Percentiles rank a stretch among this genome's conserved stretches.
Conservation (phyloP, 129 eudicot genomes). For the Helianthus annuus region HanXRQr2.0-SUNRISE NC_035447.2:53477289-53477788, state of each 20-base stretch:
- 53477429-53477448: constrained; percentile 14
- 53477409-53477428: constrained; percentile 28
- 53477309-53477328: constrained; percentile 20
- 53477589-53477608: neutral
- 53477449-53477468: constrained; percentile 10
- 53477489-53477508: constrained; percentile 27
- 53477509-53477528: constrained; percentile 4
- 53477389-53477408: constrained; percentile 17
- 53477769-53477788: too few relatives aligned
- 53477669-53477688: neutral
- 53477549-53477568: neutral
- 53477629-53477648: neutral
- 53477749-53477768: too few relatives aligned
- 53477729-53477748: too few relatives aligned
- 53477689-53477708: too few relatives aligned
- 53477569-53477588: neutral
- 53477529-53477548: neutral
- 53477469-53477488: constrained; percentile 26
- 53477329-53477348: neutral
- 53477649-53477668: neutral
- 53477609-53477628: neutral
- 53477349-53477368: constrained; percentile 4
- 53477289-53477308: constrained; percentile 18
- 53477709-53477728: too few relatives aligned
- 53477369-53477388: neutral